Evolutionary conservation across 139 green algal species (phyloP), one percentile per base, ranked within the genome.

Genomic region (Raphidocelis subcapitata): DNA sequence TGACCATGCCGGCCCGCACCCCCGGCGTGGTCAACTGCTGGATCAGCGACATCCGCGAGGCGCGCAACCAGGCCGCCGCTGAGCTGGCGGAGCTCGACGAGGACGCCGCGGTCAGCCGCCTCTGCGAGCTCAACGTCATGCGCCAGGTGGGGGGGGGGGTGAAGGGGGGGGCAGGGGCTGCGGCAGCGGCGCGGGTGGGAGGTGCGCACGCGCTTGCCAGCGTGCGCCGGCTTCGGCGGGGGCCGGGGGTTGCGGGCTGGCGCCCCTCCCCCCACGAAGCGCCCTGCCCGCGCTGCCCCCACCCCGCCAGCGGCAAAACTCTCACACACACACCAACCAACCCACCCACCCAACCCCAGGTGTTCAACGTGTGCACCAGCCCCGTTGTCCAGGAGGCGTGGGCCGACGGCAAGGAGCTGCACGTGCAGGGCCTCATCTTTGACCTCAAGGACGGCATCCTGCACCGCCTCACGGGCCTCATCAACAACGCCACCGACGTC

Each of bases 21-120:
- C 51, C 72, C n/a, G 81, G 87, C 52, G 65, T 95, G 46, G 85
- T 92, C 51, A 94, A 94, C 78, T 86, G 89, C 65, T 95, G 90
- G 90, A 90, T 94, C 41, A 72, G 79, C 32, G 84, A 85, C 78
- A 87, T 87, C 74, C 54, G 82, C 5, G 79, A 80, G 60, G 76
- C 69, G 60, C 69, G 81, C 33, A 80, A 84, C 65, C 63, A 83
- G 52, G 28, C 69, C 20, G 55, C 72, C 15, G 65, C 32, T 3
- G 75, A 85, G 64, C 63, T 88, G 23, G 60, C 66, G 26, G 68
- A n/a, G 5, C 66, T 85, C 12, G 44, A 61, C 21, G 24, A 46
- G 2, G 49, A 79, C 3, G 60, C 15, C 15, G 21, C 15, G 29
- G 5, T 41, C 8, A 28, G 26, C 8, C 60, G 60, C 16, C 62